Evolutionary conservation across 2,329 filamentous ascomycete genomes (phyloP).

Genomic region (Penicillium sp.): DNA sequence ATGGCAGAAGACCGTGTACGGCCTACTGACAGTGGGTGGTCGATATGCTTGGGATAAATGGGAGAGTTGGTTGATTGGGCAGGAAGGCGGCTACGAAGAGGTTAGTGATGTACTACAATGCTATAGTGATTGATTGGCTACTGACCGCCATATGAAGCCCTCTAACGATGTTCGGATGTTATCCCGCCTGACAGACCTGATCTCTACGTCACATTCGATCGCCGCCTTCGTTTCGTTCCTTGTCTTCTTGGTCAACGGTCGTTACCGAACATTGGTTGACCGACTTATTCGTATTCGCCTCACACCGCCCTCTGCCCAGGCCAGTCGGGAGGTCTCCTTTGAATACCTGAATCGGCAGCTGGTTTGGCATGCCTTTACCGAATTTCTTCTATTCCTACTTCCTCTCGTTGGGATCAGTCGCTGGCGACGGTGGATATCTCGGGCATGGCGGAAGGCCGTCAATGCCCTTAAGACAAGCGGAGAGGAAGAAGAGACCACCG

Average conservation of each 20-base stretch:
- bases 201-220: slow-evolving; percentile 70
- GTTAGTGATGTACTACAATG: slow-evolving; percentile 22
- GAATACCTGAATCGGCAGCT: slow-evolving; percentile 96
- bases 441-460: slow-evolving; percentile 78
- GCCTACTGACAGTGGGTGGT: slow-evolving; percentile 77
- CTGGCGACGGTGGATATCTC: slow-evolving; percentile 84
- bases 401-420: slow-evolving; percentile 90
- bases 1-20: slow-evolving; percentile 80
- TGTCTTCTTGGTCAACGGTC: slow-evolving; percentile 82
- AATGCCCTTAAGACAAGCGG: slow-evolving; percentile 52
- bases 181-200: slow-evolving; percentile 62
- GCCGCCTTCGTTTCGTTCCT: slow-evolving; percentile 82
- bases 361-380: slow-evolving; percentile 99
- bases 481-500: slow-evolving; percentile 47
- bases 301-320: slow-evolving; percentile 75
- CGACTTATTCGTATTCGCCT: slow-evolving; percentile 77
- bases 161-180: slow-evolving; percentile 52
- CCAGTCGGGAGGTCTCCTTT: slow-evolving; percentile 88
- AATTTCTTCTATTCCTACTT: slow-evolving; percentile 95
- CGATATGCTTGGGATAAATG: slow-evolving; percentile 87
- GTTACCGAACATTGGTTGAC: slow-evolving; percentile 86
- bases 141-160: slow-evolving; percentile 33
- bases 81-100: slow-evolving; percentile 68
- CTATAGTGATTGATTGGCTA: background rate
- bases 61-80: slow-evolving; percentile 76